Evolutionary conservation across 805 yeast genomes (phyloP), one percentile per base, ranked within the genome.

Genomic region (Saccharomycopsis oosterbeekiorum): DNA sequence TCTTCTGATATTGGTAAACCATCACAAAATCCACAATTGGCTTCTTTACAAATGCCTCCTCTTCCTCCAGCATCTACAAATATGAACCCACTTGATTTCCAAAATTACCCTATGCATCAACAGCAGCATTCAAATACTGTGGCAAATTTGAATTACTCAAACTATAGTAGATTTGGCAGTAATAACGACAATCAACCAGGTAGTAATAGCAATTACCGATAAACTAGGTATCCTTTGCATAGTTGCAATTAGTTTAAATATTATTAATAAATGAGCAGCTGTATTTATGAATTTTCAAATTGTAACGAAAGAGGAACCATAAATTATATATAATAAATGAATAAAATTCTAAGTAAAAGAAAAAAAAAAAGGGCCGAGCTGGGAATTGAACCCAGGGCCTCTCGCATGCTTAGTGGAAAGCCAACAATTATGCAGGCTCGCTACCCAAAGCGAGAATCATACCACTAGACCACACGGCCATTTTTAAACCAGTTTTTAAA

Each of bases 381-480:
- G 65, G 65, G 65, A 63, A 63, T 63, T 63, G 65, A 63, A 63
- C 65, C 65, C 65, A 56, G 65, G 65, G 59, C 65, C 65, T 63
- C 65, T 63, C 65, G 63, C 63, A 63, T 58, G 53, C 40, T 59
- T 58, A 10, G 14, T 41, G 11, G 34, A n/a, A 39, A 17, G 29
- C 57, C 17, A 21, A 19, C 15, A 39, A 2, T 17, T 14, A 24
- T 47, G 40, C 59, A 36, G 51, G 41, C 36, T 63, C 64, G 64
- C 62, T 59, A 69, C 80, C 80, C 80, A 76, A 77, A 77, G 80
- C 80, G 79, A 77, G 80, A 77, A 77, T 77, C 81, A 77, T 77
- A 77, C 81, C 80, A 77, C 80, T 77, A 77, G 80, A 77, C 81
- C 79, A 77, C 75, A 69, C 76, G 75, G 73, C 73, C 73, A 55